phyloP scores from a whole-genome alignment of 192 early-diverging fungal species.

The Haplosporangium gracile region DNA sequence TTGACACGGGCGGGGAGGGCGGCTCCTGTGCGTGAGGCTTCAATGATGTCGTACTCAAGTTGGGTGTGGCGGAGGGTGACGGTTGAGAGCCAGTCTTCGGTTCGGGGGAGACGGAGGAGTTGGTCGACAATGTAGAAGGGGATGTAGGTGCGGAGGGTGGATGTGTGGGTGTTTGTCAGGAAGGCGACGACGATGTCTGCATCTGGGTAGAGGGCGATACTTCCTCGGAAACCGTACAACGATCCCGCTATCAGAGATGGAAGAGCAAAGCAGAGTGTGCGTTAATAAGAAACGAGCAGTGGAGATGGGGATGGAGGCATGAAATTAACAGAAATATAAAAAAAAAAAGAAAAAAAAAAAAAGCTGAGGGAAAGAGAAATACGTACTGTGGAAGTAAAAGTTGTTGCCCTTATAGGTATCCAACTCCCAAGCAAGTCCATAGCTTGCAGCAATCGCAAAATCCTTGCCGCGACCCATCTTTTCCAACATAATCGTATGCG shows the following conservation, averaged over 20 bases:
- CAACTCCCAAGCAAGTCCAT: slow-evolving; percentile 26
- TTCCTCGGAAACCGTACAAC: not conserved
- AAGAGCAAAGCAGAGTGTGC: not conserved
- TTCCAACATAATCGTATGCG: not conserved
- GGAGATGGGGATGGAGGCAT: not conserved
- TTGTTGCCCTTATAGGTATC: slow-evolving; percentile 24
- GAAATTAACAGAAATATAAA: not conserved
- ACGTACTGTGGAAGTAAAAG: slow-evolving; percentile 1
- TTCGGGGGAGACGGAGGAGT: not conserved
- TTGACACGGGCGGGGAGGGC: not conserved
- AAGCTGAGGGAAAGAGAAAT: not conserved
- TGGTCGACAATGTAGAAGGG: slow-evolving; percentile 4
- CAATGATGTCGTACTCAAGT: not conserved
- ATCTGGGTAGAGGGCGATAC: not conserved
- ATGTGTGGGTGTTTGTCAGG: slow-evolving; percentile 3
- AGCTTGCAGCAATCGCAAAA: slow-evolving; percentile 1
- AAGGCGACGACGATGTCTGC: slow-evolving; percentile 8
- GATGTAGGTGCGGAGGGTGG: not conserved
- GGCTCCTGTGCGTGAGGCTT: not conserved
- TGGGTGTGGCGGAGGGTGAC: not conserved
- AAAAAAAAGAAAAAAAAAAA: not conserved
- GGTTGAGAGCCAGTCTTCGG: not conserved
- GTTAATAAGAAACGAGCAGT: not conserved
- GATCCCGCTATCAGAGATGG: not conserved
- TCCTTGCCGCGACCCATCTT: slow-evolving; percentile 1